Conservation (phyloP, 1,284 basidiomycete genomes). For the Microstroma glucosiphilum region DNA sequence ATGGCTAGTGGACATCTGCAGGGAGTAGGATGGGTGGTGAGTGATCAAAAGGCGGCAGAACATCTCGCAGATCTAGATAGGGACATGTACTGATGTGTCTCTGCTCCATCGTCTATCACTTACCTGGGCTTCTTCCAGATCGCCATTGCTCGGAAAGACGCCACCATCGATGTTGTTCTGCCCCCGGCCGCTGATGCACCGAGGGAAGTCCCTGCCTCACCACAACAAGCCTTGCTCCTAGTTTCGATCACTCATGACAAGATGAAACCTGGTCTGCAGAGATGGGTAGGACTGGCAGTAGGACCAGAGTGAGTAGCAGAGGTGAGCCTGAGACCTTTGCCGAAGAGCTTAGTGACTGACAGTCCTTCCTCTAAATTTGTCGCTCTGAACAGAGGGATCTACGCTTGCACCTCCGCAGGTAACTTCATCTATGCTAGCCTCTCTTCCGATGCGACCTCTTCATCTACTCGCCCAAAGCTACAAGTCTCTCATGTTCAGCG, state of each 20-base stretch:
- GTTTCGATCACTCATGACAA: slow-evolving; percentile 22
- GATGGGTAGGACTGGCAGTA: slow-evolving; percentile 35
- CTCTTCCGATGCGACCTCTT: slow-evolving; percentile 14
- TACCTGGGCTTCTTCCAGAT: slow-evolving; percentile 12
- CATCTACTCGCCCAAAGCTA: not conserved
- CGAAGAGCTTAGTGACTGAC: not conserved
- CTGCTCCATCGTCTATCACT: not conserved
- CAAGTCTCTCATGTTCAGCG: slow-evolving; percentile 14
- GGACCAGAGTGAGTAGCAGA: slow-evolving; percentile 5
- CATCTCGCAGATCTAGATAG: not conserved
- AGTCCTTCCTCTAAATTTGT: not conserved
- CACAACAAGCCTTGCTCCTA: slow-evolving; percentile 18
- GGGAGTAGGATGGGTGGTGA: slow-evolving; percentile 7
- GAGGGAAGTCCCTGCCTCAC: slow-evolving; percentile 10
- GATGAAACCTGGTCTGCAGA: slow-evolving; percentile 37
- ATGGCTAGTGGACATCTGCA: slow-evolving; percentile 9
- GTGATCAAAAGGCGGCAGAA: not conserved
- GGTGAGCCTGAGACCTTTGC: not conserved
- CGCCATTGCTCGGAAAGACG: slow-evolving; percentile 34
- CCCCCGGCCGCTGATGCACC: slow-evolving; percentile 2
- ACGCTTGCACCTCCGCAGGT: slow-evolving; percentile 29
- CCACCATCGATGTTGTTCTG: slow-evolving; percentile 31
- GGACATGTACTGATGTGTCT: not conserved
- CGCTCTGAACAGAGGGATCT: slow-evolving; percentile 18
- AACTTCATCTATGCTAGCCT: slow-evolving; percentile 20